Evolutionary conservation across 1,284 basidiomycete genomes (phyloP).

Genomic region (Meripilus lineatus): DNA sequence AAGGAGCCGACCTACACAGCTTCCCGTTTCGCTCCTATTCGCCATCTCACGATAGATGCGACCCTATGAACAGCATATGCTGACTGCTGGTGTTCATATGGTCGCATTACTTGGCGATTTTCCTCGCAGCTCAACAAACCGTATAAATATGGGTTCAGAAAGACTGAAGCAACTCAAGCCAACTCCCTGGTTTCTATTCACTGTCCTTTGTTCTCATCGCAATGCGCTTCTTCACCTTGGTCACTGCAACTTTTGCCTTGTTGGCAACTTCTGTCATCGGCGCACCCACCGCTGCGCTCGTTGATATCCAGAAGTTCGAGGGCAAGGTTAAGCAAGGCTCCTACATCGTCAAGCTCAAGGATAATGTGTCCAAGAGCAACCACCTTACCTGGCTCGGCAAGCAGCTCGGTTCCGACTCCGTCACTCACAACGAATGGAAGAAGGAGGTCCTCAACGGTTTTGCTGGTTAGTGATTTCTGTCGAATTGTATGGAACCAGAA

Average conservation of each 20-base stretch:
- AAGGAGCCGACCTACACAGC: too few relatives aligned
- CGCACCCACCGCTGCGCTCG: slow-evolving; percentile 20
- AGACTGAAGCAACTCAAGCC: too few relatives aligned
- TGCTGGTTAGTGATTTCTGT: slow-evolving; percentile 40
- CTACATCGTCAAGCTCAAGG: slow-evolving; percentile 63
- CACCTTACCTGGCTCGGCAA: slow-evolving; percentile 29
- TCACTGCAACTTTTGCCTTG: slow-evolving; percentile 22
- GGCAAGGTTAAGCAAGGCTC: slow-evolving; percentile 18
- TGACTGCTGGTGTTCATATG: too few relatives aligned
- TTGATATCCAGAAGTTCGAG: slow-evolving; percentile 35
- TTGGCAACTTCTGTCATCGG: slow-evolving; percentile 24
- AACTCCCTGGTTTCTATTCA: too few relatives aligned
- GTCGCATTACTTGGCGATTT: too few relatives aligned
- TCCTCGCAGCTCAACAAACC: too few relatives aligned
- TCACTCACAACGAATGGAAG: slow-evolving; percentile 33
- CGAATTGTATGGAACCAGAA: not conserved
- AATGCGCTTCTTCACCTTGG: slow-evolving; percentile 26
- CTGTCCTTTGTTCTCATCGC: slow-evolving; percentile 5
- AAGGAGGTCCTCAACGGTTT: slow-evolving; percentile 46
- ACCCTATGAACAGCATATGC: too few relatives aligned
- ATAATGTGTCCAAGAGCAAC: slow-evolving; percentile 33
- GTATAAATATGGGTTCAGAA: too few relatives aligned
- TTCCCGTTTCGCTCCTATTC: too few relatives aligned
- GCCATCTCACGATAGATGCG: too few relatives aligned
- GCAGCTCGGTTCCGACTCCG: slow-evolving; percentile 26